phyloP scores from a whole-genome alignment of 2,329 filamentous ascomycete genomes.

The Xylaria sp. region DNA sequence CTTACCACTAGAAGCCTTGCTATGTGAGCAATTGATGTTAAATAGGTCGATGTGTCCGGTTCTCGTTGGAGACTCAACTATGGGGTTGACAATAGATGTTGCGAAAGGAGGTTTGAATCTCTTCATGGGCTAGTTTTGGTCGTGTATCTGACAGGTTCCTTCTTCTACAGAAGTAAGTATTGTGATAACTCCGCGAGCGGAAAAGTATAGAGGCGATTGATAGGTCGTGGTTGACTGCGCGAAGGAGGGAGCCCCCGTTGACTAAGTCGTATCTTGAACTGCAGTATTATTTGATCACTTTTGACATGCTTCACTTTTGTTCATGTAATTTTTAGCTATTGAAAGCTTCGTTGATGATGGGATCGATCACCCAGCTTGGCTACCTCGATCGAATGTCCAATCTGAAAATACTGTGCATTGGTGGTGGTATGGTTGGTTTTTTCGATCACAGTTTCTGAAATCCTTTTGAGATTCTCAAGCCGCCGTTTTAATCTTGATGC shows the following conservation, averaged over 20 bases:
- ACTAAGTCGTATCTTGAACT: no score
- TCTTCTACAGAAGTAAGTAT: no score
- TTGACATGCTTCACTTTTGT: slow-evolving; percentile 1
- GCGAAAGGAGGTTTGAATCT: no score
- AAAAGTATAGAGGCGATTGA: neutral
- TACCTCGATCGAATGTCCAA: slow-evolving; percentile 11
- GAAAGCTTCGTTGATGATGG: neutral
- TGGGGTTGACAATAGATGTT: neutral
- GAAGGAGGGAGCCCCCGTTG: neutral
- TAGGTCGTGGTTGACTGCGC: neutral
- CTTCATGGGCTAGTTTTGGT: no score
- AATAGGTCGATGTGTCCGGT: neutral
- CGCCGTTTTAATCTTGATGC: slow-evolving; percentile 5
- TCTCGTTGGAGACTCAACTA: neutral
- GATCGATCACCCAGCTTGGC: slow-evolving; percentile 5
- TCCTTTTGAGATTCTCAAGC: slow-evolving; percentile 9
- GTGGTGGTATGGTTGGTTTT: slow-evolving; percentile 9
- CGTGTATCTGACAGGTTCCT: no score
- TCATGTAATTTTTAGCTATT: slow-evolving; percentile 19
- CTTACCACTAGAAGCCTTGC: neutral
- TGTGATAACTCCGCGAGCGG: no score
- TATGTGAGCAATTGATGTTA: neutral
- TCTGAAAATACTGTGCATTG: slow-evolving; percentile 6
- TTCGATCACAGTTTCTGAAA: neutral
- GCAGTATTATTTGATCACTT: no score